Percentiles rank a stretch among this genome's conserved stretches.
These are phyloP conservation scores for Albizia julibrissin DNA, from an alignment of 306 rosid genomes.

Conservation along the genomic window DNA sequence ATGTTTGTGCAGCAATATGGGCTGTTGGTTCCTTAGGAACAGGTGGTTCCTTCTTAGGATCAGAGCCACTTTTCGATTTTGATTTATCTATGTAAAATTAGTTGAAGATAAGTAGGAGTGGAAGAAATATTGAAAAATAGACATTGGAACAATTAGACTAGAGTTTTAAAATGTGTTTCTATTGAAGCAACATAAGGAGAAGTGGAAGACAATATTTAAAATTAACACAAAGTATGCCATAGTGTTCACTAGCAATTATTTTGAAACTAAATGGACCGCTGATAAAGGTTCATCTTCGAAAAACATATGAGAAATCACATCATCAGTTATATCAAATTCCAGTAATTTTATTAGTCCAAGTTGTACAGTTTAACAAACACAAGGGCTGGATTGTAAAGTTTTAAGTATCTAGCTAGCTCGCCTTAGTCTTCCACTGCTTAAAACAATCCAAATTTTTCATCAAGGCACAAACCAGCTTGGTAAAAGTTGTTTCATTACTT, in stretches of 20 bases:
- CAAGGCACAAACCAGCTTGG: conserved; percentile 3
- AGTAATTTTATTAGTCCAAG: neutral
- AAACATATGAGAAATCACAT: neutral
- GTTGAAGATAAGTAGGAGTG: neutral
- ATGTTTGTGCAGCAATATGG: conserved; percentile 72
- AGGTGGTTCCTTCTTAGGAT: conserved; percentile 61
- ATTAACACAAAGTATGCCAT: conserved; percentile 6
- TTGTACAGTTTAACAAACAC: neutral
- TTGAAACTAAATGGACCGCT: conserved; percentile 14
- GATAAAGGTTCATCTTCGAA: conserved; percentile 3
- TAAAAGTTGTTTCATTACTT: neutral
- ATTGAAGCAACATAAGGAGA: conserved; percentile 5
- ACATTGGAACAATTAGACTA: neutral
- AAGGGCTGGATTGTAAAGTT: neutral
- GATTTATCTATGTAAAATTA: conserved; percentile 49
- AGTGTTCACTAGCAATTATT: conserved; percentile 10
- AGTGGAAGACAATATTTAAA: neutral
- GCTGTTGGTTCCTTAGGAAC: conserved; percentile 58
- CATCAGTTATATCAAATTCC: neutral
- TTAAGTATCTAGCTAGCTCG: conserved; percentile 23
- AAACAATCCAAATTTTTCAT: conserved; percentile 18
- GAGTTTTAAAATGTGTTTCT: neutral
- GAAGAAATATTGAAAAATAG: neutral
- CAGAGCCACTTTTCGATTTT: conserved; percentile 50
- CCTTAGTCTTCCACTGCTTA: conserved; percentile 22